Evolutionary conservation across 352 stramenopile species (phyloP), one percentile per base, ranked within the genome.

Genomic region (Elongisporangium senticosum): DNA sequence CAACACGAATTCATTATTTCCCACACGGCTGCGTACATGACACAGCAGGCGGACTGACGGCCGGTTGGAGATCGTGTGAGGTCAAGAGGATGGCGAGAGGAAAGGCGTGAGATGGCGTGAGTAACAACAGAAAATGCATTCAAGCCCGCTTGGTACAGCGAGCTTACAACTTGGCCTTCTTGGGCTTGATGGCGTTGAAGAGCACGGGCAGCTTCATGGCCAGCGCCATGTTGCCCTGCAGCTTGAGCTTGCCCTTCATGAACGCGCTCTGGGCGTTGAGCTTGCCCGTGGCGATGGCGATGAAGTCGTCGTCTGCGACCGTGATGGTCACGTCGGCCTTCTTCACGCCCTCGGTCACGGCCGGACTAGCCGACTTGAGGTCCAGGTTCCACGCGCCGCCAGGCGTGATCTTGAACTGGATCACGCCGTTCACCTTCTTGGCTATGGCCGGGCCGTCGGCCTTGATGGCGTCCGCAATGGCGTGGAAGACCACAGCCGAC

Each of bases 171-270:
- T 90, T 94, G 59, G 84, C 76, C 28, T 72, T 74, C 33, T 43
- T 43, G 28, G 79, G 82, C 72, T 94, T 91, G 49, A 96, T 87
- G 24, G 90, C 89, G 69, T 90, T 91, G 56, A 98, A 87, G 55
- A 98, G 80, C 47, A 96, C 69, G 10, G 83, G 92, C n/a, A 98
- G 73, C 83, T 98, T 98, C 87, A 97, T 97, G 24, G 93, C 93
- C 37, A 98, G 77, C 56, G 77, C 79, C 93, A 98, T 98, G 65
- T 98, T 98, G 56, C 93, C 93, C 75, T 98, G 97, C 52, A 98
- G 84, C 69, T 98, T 98, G 53, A 98, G 75, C 68, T 97, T 97
- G 59, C 90, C 90, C 80, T 97, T 96, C 89, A 98, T 96, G 68
- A 98, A 98, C n/a, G 93, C 93, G 78, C 79, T 73, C 66, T 98